Evolutionary conservation across 2,329 filamentous ascomycete species (phyloP), one percentile per base, ranked within the genome.

Genomic region (Uncinocarpus reesii): DNA sequence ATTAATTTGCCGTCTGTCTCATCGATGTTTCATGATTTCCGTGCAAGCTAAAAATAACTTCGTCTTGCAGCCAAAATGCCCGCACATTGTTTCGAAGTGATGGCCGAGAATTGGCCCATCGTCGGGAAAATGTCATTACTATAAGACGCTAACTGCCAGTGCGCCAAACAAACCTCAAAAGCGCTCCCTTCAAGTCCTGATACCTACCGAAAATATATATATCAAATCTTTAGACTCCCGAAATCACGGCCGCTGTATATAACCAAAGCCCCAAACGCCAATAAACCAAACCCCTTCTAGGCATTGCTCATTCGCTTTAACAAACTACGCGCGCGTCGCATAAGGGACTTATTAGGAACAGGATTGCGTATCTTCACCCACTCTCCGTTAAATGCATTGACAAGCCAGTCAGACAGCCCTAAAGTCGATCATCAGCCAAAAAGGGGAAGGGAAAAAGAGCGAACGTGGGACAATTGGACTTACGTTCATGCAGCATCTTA

Each of bases 321-420:
- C 11, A 34, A 31, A 4, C 16, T 10, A 26, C 50, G 29, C 41
- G 42, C 49, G 20, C 51, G 56, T 15, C 54, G 53, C 56, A 60
- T 59, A 26, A 60, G 56, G 4, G 62, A 62, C 15, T 59, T 53
- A 21, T 59, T 55, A 2, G 79, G 79, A 23, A 66, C 66, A 0
- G 77, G 74, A 46, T 76, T 63, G 13, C 72, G 67, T 15, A 74
- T 78, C 41, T 72, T 71, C 42, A 90, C 71, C 87, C 90, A 96
- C 65, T 95, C 88, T 44, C 92, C 92, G 57, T 96, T 96, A 65
- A 98, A 98, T 1, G 92, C 92, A 63, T 95, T 96, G 62, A 95
- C 78, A 47, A 98, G 79, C 90, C 90, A 98, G 63, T 86, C 89
- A 50, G 61, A 71, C 54, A 73, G 67, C 48, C 56, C 57, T 67